Conservation (phyloP, 169 alveolate species). For the Plasmodium berghei region DNA sequence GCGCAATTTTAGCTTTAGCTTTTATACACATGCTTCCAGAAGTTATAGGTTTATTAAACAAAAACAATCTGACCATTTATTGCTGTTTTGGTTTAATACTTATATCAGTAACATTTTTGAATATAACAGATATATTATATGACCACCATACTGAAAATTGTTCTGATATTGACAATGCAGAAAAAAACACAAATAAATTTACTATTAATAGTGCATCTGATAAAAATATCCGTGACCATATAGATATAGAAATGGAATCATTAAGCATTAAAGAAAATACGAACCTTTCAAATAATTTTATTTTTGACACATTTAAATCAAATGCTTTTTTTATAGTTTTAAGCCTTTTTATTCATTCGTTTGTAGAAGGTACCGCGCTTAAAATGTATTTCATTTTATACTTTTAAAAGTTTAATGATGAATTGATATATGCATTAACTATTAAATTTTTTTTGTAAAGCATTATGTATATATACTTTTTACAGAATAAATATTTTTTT, state of each 20-base stretch:
- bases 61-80: slow-evolving; percentile 48
- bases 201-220: slow-evolving; percentile 21
- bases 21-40: slow-evolving; percentile 71
- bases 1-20: slow-evolving; percentile 74
- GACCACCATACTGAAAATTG: slow-evolving; percentile 52
- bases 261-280: slow-evolving; percentile 23
- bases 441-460: background rate
- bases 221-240: slow-evolving; percentile 16
- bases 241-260: slow-evolving; percentile 23
- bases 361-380: slow-evolving; percentile 50
- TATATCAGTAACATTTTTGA: slow-evolving; percentile 65
- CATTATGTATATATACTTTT: slow-evolving; percentile 8
- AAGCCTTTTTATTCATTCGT: slow-evolving; percentile 72
- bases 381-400: slow-evolving; percentile 2
- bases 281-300: slow-evolving; percentile 12
- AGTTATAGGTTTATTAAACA: slow-evolving; percentile 54
- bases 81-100: slow-evolving; percentile 48
- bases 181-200: slow-evolving; percentile 12
- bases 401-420: too few species aligned
- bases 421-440: too few species aligned
- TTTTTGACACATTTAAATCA: slow-evolving; percentile 51
- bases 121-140: slow-evolving; percentile 66
- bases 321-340: slow-evolving; percentile 68
- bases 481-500: background rate
- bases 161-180: slow-evolving; percentile 46